Evolutionary conservation across 306 rosid species (phyloP).

Genomic region (Citrullus mucosospermus): DNA sequence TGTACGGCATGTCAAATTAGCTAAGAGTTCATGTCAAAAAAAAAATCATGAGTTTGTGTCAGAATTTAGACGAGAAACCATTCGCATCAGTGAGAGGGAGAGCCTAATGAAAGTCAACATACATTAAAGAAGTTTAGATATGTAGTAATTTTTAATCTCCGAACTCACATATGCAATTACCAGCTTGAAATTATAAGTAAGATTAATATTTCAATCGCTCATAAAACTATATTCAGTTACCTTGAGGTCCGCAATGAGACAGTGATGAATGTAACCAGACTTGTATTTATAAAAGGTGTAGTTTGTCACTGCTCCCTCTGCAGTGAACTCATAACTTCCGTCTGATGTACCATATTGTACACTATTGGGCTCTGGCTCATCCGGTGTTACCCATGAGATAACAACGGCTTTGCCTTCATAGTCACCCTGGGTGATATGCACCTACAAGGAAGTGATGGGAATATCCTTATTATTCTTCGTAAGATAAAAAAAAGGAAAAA

Average conservation of each 20-base stretch:
- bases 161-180: not conserved
- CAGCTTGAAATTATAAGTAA: not conserved
- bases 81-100: not conserved
- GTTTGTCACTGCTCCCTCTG: slow-evolving; percentile 40
- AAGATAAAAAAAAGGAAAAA: not conserved
- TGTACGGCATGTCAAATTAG: not conserved
- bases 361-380: slow-evolving; percentile 47
- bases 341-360: slow-evolving; percentile 55
- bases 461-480: not conserved
- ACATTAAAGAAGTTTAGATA: not conserved
- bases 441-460: slow-evolving; percentile 26
- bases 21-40: not conserved
- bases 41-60: not conserved
- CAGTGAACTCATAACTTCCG: slow-evolving; percentile 26
- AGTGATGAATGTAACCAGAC: slow-evolving; percentile 89
- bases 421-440: slow-evolving; percentile 95
- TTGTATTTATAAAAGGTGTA: slow-evolving; percentile 68
- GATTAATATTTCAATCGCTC: not conserved
- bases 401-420: slow-evolving; percentile 86
- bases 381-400: slow-evolving; percentile 77
- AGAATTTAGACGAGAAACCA: not conserved
- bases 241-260: slow-evolving; percentile 67
- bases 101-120: not conserved
- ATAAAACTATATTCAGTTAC: slow-evolving; percentile 23
- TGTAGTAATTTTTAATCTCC: not conserved